Evolutionary conservation across 805 yeast genomes (phyloP).

Genomic region (Kodamaea neixiangensis): DNA sequence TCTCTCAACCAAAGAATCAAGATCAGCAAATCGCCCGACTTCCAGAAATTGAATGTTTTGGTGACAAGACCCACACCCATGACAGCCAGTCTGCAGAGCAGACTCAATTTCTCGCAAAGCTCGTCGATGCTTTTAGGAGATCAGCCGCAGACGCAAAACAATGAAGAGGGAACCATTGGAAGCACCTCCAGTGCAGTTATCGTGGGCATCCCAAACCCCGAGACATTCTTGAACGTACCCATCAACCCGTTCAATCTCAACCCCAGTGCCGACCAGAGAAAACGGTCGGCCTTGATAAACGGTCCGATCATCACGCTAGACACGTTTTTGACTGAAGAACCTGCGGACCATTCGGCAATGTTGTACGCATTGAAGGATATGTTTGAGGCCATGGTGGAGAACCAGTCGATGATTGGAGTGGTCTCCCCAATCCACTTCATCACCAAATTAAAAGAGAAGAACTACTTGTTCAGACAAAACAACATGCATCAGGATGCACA

Average conservation of each 20-base stretch:
- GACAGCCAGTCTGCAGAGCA: slow-evolving; percentile 15
- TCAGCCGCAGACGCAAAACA: slow-evolving; percentile 14
- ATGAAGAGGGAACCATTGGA: slow-evolving; percentile 25
- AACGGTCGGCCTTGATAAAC: slow-evolving; percentile 69
- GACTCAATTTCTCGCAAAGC: slow-evolving; percentile 34
- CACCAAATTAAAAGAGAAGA: slow-evolving; percentile 74
- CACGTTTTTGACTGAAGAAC: slow-evolving; percentile 50
- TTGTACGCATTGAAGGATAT: slow-evolving; percentile 76
- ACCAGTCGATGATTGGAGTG: slow-evolving; percentile 69
- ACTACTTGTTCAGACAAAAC: slow-evolving; percentile 79
- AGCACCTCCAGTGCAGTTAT: slow-evolving; percentile 35
- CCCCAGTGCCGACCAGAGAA: slow-evolving; percentile 67
- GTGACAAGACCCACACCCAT: slow-evolving; percentile 37
- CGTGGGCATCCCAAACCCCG: slow-evolving; percentile 45
- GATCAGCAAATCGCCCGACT: slow-evolving; percentile 30
- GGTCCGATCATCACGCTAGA: slow-evolving; percentile 89
- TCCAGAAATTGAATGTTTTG: slow-evolving; percentile 33
- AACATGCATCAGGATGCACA: slow-evolving; percentile 98
- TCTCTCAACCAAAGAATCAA: slow-evolving; percentile 35
- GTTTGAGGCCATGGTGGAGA: slow-evolving; percentile 80
- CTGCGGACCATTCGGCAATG: slow-evolving; percentile 31
- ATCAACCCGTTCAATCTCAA: slow-evolving; percentile 41
- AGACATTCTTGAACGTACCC: slow-evolving; percentile 32
- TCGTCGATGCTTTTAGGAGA: slow-evolving; percentile 35
- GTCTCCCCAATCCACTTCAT: slow-evolving; percentile 80